Base-by-base conservation (phyloP, 768 basidiomycete genomes). In the Tylopilus sp. region DNA sequence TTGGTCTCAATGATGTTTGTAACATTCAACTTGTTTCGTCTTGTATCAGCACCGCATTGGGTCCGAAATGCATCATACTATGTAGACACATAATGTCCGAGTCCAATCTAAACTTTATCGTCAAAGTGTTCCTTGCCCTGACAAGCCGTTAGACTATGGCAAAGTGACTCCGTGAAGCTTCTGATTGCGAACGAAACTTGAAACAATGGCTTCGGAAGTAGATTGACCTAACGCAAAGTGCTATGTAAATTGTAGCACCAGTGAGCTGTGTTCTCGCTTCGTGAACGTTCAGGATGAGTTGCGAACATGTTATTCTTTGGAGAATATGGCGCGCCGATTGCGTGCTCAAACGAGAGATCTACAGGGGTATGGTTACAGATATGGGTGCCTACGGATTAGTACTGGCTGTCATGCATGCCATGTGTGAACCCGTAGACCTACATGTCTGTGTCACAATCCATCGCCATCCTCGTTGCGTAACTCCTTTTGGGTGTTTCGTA, bases 1-100 rank as follows among this genome's bases (percentile, higher is more conserved):
- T 49, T 52, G 23, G 33, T 42, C 21, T 21, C 15, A 26, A 9
- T 42, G n/a, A n/a, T n/a, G n/a, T n/a, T n/a, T n/a, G 25, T 39
- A 49, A 47, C 44, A 50, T 8, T 65, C 12, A 43, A 52, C 35
- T 41, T 47, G 48, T 55, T 57, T 28, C 35, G 48, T 51, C 52
- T 43, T 58, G 62, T 64, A 56, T 54, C 44, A 9, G 25, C 26
- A 36, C 22, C 26, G 17, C 25, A 12, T n/a, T 21, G 38, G 26
- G 51, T 33, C 31, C 33, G 9, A 25, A 15, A 25, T 43, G 30
- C 39, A 31, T 44, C 43, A n/a, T n/a, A n/a, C n/a, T n/a, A n/a
- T n/a, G n/a, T n/a, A n/a, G 18, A 15, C 23, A 38, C 8, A 36
- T 36, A 28, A 28, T 28, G 3, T 28, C 28, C 28, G 28, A 5